A percentile compares a stretch with the other conserved stretches of the same genome.
phyloP scores from a whole-genome alignment of 192 early-diverging fungal species.

The Anaeromyces robustus region DNA sequence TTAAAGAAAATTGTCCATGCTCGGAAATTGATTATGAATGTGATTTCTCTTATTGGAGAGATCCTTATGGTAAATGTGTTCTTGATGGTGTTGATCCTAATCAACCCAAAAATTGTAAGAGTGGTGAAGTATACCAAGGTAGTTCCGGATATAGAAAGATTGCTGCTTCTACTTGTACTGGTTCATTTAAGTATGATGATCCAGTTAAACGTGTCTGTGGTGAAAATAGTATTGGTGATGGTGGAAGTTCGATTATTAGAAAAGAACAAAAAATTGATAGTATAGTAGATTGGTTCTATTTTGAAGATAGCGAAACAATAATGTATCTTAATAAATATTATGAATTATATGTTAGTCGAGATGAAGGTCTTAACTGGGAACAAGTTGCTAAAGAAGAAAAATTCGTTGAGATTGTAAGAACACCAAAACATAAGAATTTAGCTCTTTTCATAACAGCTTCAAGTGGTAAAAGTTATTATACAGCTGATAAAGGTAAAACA shows the following conservation, averaged over 20 bases:
- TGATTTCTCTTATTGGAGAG: slow-evolving; percentile 61
- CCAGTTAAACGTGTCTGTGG: slow-evolving; percentile 57
- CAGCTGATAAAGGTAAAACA: not conserved
- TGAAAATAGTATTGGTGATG: slow-evolving; percentile 2
- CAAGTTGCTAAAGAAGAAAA: not conserved
- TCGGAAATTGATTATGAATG: slow-evolving; percentile 81
- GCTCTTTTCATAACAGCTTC: not conserved
- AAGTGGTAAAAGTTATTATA: not conserved
- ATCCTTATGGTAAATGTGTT: slow-evolving; percentile 1
- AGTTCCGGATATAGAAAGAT: slow-evolving; percentile 73
- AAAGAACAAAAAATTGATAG: not conserved
- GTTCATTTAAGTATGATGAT: slow-evolving; percentile 45
- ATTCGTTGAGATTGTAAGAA: not conserved
- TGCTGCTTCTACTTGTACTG: slow-evolving; percentile 53
- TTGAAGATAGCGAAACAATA: not conserved
- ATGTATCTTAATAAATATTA: not conserved
- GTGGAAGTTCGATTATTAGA: not conserved
- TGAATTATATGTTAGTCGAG: not conserved
- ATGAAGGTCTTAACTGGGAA: not conserved
- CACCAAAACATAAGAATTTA: not conserved
- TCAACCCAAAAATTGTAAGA: slow-evolving; percentile 54
- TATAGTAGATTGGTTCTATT: not conserved
- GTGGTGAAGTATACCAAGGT: slow-evolving; percentile 46
- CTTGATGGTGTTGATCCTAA: slow-evolving; percentile 53
- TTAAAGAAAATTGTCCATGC: slow-evolving; percentile 54